Evolutionary conservation across 306 rosid species (phyloP).

Genomic region (Pyrus pyrifolia): DNA sequence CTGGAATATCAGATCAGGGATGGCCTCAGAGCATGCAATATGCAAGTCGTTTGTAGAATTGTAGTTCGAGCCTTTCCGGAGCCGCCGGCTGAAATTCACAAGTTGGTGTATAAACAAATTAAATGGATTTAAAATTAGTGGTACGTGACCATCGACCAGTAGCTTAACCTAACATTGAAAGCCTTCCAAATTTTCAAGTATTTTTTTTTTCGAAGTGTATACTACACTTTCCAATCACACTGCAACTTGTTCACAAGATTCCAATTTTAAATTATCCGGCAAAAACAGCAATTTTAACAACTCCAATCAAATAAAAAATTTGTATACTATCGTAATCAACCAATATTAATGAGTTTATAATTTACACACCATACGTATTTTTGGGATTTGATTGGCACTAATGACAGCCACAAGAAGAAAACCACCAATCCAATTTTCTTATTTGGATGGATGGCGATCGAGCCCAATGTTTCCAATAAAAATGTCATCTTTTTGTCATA

Average conservation of each 20-base stretch:
- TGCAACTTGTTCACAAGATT: conserved; percentile 6
- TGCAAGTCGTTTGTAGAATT: background rate
- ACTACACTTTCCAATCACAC: background rate
- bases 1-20: background rate
- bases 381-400: background rate
- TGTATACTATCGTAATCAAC: background rate
- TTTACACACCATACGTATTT: background rate
- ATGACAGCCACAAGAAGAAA: conserved; percentile 1
- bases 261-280: background rate
- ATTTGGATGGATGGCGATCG: background rate
- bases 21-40: background rate
- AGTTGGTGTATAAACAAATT: background rate
- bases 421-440: background rate
- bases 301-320: background rate
- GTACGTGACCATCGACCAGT: conserved; percentile 15
- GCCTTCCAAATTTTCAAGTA: background rate
- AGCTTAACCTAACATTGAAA: conserved; percentile 10
- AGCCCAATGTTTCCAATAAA: background rate
- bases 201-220: background rate
- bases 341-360: background rate
- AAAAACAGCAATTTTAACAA: background rate
- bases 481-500: background rate
- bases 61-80: background rate
- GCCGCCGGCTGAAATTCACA: background rate
- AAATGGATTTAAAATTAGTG: background rate